Percentiles rank a stretch among this genome's conserved stretches.
Conservation (phyloP, 305 asterid genomes). For the Fraxinus dipetala region DNA sequence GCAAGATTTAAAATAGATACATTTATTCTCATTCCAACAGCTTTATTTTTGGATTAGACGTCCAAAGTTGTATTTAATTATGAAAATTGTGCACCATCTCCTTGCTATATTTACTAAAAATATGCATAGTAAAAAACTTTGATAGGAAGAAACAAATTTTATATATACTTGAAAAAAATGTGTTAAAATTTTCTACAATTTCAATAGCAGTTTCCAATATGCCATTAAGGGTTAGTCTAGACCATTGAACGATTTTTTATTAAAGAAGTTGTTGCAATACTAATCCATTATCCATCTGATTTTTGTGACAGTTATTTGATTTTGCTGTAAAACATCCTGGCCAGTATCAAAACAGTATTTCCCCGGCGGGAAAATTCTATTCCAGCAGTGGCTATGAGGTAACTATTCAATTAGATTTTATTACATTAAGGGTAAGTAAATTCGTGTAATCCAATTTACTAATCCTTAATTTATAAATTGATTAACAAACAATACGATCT, state of each 20-base stretch:
- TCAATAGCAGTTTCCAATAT: neutral
- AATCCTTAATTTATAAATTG: too few relatives aligned
- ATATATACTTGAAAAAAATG: neutral
- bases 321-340: conserved; percentile 49
- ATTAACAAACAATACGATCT: too few relatives aligned
- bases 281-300: neutral
- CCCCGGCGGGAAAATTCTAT: conserved; percentile 49
- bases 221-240: neutral
- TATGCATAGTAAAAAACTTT: neutral
- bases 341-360: conserved; percentile 49
- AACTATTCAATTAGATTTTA: neutral
- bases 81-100: neutral
- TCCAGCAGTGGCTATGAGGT: conserved; percentile 62
- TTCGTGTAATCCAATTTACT: neutral
- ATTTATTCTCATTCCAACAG: neutral
- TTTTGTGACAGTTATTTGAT: conserved; percentile 43
- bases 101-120: neutral
- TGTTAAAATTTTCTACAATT: neutral
- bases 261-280: neutral
- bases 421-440: neutral
- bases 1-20: neutral
- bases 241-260: neutral
- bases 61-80: too few relatives aligned
- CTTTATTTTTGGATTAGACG: neutral
- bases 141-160: neutral